Evolutionary conservation across 164 flowering plant genomes (phyloP).

Genomic region (Malania oleifera): DNA sequence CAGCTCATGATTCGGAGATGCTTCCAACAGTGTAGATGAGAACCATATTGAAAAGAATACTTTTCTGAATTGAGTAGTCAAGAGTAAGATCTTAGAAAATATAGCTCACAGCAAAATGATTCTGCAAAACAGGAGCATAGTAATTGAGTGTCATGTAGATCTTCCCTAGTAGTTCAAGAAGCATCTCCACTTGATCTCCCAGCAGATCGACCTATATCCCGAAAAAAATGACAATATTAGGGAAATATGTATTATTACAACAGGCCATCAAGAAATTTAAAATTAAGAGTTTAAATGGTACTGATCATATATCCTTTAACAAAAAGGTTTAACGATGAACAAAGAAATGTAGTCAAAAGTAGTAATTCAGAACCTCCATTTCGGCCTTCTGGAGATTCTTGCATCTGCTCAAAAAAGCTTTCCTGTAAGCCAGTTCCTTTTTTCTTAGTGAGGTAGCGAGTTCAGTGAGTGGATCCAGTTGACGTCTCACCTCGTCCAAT

Average conservation of each 20-base stretch:
- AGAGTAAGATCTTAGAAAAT: background rate
- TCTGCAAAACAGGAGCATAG: conserved; percentile 46
- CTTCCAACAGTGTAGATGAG: too few relatives aligned
- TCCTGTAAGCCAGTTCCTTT: conserved; percentile 40
- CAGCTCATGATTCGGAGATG: too few relatives aligned
- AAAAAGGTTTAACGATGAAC: too few relatives aligned
- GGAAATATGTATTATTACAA: too few relatives aligned
- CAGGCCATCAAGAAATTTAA: background rate
- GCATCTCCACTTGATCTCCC: conserved; percentile 71
- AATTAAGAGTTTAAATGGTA: background rate
- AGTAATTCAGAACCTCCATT: conserved; percentile 47
- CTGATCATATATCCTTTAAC: too few relatives aligned
- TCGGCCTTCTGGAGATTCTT: conserved; percentile 65
- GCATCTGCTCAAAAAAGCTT: conserved; percentile 61
- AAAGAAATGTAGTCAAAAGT: too few relatives aligned
- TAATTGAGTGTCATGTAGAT: conserved; percentile 37
- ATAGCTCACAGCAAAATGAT: conserved; percentile 36
- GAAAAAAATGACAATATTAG: too few relatives aligned
- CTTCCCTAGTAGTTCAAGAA: conserved; percentile 50
- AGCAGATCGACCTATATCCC: conserved; percentile 66
- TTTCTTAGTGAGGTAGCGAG: conserved; percentile 22
- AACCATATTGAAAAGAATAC: background rate
- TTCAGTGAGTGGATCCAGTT: conserved; percentile 23
- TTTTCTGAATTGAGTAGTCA: background rate
- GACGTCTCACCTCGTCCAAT: conserved; percentile 33